These are phyloP conservation scores for Candida freyschussii DNA, from an alignment of 1,139 yeast genomes.

Conservation along the genomic window DNA sequence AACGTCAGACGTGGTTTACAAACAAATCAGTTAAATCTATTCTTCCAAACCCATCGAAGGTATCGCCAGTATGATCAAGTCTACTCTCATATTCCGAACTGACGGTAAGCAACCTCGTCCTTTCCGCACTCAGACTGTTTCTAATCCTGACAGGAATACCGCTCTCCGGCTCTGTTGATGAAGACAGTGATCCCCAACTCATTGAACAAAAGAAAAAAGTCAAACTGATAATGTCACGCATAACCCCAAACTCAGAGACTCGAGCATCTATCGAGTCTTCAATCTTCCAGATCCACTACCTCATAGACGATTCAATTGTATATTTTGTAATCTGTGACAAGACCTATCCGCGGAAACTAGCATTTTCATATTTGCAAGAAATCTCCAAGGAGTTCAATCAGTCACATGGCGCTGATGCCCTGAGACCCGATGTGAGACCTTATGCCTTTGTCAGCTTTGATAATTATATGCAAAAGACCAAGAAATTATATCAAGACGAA, in stretches of 20 bases:
- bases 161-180: constrained; percentile 89
- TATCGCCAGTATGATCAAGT: constrained; percentile 56
- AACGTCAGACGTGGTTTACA: too few relatives aligned
- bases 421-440: constrained; percentile 65
- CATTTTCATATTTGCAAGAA: constrained; percentile 81
- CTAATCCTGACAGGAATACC: constrained; percentile 57
- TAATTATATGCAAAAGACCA: constrained; percentile 78
- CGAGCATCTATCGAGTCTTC: constrained; percentile 79
- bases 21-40: too few relatives aligned
- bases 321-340: constrained; percentile 74
- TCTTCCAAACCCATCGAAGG: too few relatives aligned
- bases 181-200: constrained; percentile 52
- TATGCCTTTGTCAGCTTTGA: constrained; percentile 88
- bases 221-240: constrained; percentile 69
- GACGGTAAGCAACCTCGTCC: constrained; percentile 43
- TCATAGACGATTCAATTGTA: constrained; percentile 57
- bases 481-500: constrained; percentile 83
- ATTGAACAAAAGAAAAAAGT: constrained; percentile 80
- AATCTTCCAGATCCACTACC: constrained; percentile 66
- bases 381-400: constrained; percentile 76
- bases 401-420: constrained; percentile 72
- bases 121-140: background rate
- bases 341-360: constrained; percentile 82
- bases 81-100: constrained; percentile 65
- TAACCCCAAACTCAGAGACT: constrained; percentile 77